Evolutionary conservation across 176 grass and related monocot species (phyloP), one percentile per base, ranked within the genome.

Genomic region (Olyra latifolia): DNA sequence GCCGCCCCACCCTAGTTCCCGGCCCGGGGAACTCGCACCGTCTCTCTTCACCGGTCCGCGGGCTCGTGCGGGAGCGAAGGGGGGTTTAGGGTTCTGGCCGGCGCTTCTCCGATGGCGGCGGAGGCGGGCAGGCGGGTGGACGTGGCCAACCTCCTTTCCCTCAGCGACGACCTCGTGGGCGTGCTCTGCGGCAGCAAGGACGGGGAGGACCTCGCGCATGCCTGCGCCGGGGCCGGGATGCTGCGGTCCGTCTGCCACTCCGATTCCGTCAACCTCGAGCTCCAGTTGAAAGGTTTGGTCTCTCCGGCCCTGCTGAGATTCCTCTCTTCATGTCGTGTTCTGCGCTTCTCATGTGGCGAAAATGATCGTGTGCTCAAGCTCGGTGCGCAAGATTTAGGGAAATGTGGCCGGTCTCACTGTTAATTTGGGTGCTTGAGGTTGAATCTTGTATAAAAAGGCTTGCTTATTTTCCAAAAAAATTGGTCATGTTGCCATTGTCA

Each of bases 241-340:
- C 79, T 94, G 54, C 79, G 59, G 23, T 97, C 89, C 42, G 71
- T 66, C 35, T 90, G 85, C 40, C 66, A 11, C 39, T 92, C 87
- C 17, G 72, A 93, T 3, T 76, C 67, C 5, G 19, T 25, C n/a
- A 68, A 90, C 62, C 71, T 91, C 30, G 64, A 74, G 43, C 32
- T 61, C 67, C 73, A 82, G 14, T 19, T 85, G 9, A 72, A 85
- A 92, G 89, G 95, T 92, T 2, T 1, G 55, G n/a, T 64, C n/a
- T 40, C 71, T 53, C 77, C 20, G 24, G 14, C 48, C 20, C 69
- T 62, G 32, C 8, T 87, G 64, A 10, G 44, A 45, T 64, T 42
- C 55, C 24, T 2, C 42, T 47, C 49, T 47, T 47, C 29, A 16
- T 47, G 1, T 63, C 44, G 17, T 43, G 23, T 8, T 66, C 13